Evolutionary conservation across 2,329 filamentous ascomycete genomes (phyloP).

Genomic region (Sphaerulina musiva): DNA sequence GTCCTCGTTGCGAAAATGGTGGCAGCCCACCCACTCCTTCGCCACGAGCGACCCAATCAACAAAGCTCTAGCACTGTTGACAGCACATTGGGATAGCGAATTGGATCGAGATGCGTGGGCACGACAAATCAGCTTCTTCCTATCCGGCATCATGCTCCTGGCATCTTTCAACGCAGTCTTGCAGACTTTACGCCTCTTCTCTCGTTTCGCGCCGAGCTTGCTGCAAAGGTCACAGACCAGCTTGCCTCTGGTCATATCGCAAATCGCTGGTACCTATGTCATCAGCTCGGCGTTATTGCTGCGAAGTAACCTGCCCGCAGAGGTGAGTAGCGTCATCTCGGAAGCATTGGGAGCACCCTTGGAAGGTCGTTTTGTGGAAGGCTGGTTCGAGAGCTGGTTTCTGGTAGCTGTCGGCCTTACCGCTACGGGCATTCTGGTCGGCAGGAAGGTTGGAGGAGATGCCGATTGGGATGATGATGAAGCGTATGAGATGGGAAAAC

Average conservation of each 20-base stretch:
- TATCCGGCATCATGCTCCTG: slow-evolving; percentile 75
- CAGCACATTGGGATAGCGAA: slow-evolving; percentile 75
- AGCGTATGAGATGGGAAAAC: slow-evolving; percentile 63
- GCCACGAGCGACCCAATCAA: slow-evolving; percentile 75
- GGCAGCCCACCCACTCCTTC: slow-evolving; percentile 46
- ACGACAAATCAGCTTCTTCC: slow-evolving; percentile 74
- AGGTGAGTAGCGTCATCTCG: slow-evolving; percentile 69
- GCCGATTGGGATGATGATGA: slow-evolving; percentile 37
- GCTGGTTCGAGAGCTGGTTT: slow-evolving; percentile 88
- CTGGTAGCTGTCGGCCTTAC: slow-evolving; percentile 61
- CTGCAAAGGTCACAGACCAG: slow-evolving; percentile 69
- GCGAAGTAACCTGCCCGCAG: slow-evolving; percentile 67
- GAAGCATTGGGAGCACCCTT: slow-evolving; percentile 72
- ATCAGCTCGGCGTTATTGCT: slow-evolving; percentile 72
- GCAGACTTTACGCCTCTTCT: slow-evolving; percentile 79
- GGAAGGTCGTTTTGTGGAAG: slow-evolving; percentile 64
- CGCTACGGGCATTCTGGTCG: slow-evolving; percentile 65
- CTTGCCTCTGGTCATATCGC: slow-evolving; percentile 69
- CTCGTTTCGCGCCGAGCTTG: slow-evolving; percentile 65
- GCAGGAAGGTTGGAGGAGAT: slow-evolving; percentile 51
- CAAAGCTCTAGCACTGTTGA: slow-evolving; percentile 70
- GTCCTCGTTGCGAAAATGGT: slow-evolving; percentile 57
- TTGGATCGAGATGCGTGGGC: slow-evolving; percentile 79
- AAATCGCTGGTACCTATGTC: slow-evolving; percentile 78
- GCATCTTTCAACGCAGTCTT: slow-evolving; percentile 74